phyloP scores from a whole-genome alignment of 2,329 filamentous ascomycete genomes.

The Karstenula rhodostoma region DNA sequence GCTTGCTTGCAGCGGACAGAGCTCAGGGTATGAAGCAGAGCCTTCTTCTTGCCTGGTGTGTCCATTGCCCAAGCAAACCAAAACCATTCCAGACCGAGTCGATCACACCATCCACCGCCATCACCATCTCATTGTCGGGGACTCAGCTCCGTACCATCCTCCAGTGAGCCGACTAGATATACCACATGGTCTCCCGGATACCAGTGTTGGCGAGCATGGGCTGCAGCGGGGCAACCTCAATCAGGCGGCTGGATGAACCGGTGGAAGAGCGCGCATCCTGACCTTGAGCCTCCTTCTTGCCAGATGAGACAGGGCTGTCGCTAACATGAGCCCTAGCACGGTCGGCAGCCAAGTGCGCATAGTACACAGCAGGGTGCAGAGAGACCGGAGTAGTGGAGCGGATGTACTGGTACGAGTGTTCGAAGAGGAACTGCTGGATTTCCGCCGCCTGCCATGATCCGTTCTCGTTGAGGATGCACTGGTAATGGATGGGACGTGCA shows the following conservation, averaged over 20 bases:
- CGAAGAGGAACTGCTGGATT: conserved; percentile 88
- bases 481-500: conserved; percentile 89
- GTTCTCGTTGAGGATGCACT: conserved; percentile 83
- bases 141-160: not conserved
- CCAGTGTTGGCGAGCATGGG: conserved; percentile 49
- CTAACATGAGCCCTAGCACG: conserved; percentile 81
- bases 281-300: conserved; percentile 48
- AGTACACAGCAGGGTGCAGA: conserved; percentile 88
- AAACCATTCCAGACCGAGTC: not conserved
- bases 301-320: conserved; percentile 46
- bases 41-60: not conserved
- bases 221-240: conserved; percentile 51
- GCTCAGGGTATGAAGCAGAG: not conserved
- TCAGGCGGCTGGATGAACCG: conserved; percentile 37
- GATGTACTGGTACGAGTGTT: conserved; percentile 93
- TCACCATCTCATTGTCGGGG: not conserved
- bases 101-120: not conserved
- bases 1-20: not conserved
- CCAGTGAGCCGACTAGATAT: conserved; percentile 47
- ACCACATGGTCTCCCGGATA: conserved; percentile 59
- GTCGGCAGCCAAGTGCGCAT: conserved; percentile 86
- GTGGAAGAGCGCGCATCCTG: conserved; percentile 36
- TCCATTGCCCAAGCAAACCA: not conserved
- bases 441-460: conserved; percentile 69
- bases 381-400: conserved; percentile 93